phyloP scores from a whole-genome alignment of 805 yeast genomes.

The Vanderwaltozyma tropicalis region DNA sequence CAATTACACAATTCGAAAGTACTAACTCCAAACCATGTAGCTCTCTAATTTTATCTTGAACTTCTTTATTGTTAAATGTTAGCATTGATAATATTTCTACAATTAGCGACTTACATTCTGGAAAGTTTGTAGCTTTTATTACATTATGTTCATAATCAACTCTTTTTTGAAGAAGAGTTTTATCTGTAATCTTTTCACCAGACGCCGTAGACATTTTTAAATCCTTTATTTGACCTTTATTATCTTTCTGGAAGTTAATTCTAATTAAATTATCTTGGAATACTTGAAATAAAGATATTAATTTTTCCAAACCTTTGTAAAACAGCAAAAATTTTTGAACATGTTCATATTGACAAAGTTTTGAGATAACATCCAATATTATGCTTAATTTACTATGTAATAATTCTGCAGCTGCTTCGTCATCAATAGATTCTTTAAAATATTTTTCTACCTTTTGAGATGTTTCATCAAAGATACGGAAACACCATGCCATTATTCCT shows the following conservation, averaged over 20 bases:
- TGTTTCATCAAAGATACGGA: constrained; percentile 22
- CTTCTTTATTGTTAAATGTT: constrained; percentile 37
- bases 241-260: constrained; percentile 20
- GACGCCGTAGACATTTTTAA: constrained; percentile 15
- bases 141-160: constrained; percentile 13
- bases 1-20: constrained; percentile 74
- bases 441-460: constrained; percentile 14
- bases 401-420: constrained; percentile 8
- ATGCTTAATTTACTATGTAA: constrained; percentile 25
- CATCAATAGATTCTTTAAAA: constrained; percentile 14
- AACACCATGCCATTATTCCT: constrained; percentile 32
- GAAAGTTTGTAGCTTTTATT: constrained; percentile 36
- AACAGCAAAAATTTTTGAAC: constrained; percentile 29
- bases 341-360: constrained; percentile 27
- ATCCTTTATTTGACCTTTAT: constrained; percentile 12
- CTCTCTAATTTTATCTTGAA: constrained; percentile 60
- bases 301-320: constrained; percentile 29
- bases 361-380: constrained; percentile 28
- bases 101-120: constrained; percentile 54
- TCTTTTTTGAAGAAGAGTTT: constrained; percentile 15
- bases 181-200: constrained; percentile 26
- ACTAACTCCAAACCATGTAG: constrained; percentile 61
- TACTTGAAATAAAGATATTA: constrained; percentile 23
- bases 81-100: constrained; percentile 58
- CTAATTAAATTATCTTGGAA: constrained; percentile 29